Evolutionary conservation across 306 rosid species (phyloP).

Genomic region (Cyamopsis tetragonoloba): DNA sequence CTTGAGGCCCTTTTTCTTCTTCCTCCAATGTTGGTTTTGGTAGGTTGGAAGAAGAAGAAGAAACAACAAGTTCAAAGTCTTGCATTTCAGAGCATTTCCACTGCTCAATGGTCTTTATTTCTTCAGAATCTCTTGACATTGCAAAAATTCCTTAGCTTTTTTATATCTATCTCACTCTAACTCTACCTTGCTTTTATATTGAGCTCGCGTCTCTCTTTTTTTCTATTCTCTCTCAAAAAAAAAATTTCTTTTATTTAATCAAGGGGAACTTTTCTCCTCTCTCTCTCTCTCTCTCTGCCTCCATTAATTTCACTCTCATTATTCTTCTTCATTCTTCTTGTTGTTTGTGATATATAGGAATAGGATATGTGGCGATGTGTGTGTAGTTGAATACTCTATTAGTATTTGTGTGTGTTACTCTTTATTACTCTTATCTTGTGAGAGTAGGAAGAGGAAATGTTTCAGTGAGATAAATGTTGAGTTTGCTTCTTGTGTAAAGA

Average conservation of each 20-base stretch:
- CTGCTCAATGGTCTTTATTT: slow-evolving; percentile 80
- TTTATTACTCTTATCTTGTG: background rate
- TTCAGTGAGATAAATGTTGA: slow-evolving; percentile 36
- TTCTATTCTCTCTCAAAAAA: background rate
- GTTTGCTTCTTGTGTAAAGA: slow-evolving; percentile 46
- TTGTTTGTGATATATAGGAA: background rate
- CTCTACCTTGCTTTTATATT: slow-evolving; percentile 40
- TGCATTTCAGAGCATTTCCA: slow-evolving; percentile 99
- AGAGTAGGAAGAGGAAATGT: slow-evolving; percentile 21
- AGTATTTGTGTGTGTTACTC: too few relatives aligned
- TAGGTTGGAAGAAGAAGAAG: slow-evolving; percentile 44
- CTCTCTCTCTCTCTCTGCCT: background rate
- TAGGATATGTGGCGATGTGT: background rate
- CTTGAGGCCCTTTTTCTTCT: background rate
- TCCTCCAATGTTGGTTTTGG: slow-evolving; percentile 12
- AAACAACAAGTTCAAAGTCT: slow-evolving; percentile 68
- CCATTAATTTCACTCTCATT: slow-evolving; percentile 5
- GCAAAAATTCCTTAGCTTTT: slow-evolving; percentile 51
- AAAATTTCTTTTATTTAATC: background rate
- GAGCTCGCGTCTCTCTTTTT: slow-evolving; percentile 38
- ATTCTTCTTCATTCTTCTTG: slow-evolving; percentile 2
- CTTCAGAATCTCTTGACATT: slow-evolving; percentile 87
- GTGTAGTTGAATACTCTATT: background rate
- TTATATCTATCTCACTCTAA: slow-evolving; percentile 42
- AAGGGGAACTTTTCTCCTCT: background rate